These are phyloP conservation scores for Crucihimalaya himalaica DNA, from an alignment of 345 rosid species.

Conservation along the genomic window DNA sequence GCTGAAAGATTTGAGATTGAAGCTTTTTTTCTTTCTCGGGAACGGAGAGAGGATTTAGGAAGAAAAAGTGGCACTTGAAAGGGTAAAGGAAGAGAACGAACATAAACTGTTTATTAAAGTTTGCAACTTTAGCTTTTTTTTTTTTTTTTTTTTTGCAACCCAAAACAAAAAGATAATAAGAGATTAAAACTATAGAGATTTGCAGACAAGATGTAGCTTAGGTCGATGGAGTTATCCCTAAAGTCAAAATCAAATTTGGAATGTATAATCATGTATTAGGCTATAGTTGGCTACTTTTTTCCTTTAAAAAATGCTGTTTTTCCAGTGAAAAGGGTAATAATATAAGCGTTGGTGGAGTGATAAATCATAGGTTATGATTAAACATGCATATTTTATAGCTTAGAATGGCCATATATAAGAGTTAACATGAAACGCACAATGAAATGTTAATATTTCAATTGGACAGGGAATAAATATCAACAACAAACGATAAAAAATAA, in stretches of 20 bases:
- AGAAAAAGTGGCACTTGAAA: slow-evolving; percentile 43
- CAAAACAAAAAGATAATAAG: neutral
- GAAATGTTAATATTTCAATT: neutral
- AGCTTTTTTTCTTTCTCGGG: slow-evolving; percentile 26
- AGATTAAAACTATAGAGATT: neutral
- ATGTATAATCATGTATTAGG: too few relatives aligned
- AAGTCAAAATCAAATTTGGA: too few relatives aligned
- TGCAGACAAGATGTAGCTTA: slow-evolving; percentile 20
- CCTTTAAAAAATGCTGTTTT: slow-evolving; percentile 10
- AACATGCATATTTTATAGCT: neutral
- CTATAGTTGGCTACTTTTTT: too few relatives aligned
- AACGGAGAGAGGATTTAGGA: slow-evolving; percentile 38
- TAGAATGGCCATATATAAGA: neutral
- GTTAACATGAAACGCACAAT: slow-evolving; percentile 31
- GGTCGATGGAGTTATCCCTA: neutral
- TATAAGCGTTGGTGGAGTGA: slow-evolving; percentile 28
- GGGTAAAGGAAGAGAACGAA: slow-evolving; percentile 27
- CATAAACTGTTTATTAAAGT: slow-evolving; percentile 35
- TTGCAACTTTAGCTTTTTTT: slow-evolving; percentile 8
- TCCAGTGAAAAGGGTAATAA: slow-evolving; percentile 28
- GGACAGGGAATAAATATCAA: slow-evolving; percentile 13
- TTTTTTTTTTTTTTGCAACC: too few relatives aligned
- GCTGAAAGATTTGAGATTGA: slow-evolving; percentile 33
- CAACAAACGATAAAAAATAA: neutral
- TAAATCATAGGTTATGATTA: slow-evolving; percentile 29